phyloP scores from a whole-genome alignment of 176 grass and related monocot species.

The Metroxylon sagu region DNA sequence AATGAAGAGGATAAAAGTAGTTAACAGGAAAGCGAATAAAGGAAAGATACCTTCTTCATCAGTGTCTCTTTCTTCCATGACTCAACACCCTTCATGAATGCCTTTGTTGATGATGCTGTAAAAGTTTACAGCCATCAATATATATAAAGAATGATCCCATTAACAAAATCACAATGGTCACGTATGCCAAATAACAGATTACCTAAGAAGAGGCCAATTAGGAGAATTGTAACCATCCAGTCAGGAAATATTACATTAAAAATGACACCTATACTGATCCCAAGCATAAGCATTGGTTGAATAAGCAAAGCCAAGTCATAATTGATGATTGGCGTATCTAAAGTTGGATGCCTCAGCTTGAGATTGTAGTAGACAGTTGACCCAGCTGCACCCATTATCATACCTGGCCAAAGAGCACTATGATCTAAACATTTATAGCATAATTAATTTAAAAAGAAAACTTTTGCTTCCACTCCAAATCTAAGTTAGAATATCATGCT shows the following conservation, averaged over 20 bases:
- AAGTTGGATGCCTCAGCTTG: conserved; percentile 52
- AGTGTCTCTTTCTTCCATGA: conserved; percentile 64
- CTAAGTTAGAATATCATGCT: neutral
- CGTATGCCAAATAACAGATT: neutral
- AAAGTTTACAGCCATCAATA: neutral
- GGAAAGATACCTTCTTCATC: conserved; percentile 27
- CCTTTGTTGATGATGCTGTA: conserved; percentile 53
- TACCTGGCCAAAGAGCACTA: conserved; percentile 32
- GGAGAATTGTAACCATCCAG: conserved; percentile 65
- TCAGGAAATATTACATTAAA: conserved; percentile 65
- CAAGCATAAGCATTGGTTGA: conserved; percentile 86
- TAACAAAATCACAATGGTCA: neutral
- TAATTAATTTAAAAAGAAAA: neutral
- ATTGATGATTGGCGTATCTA: conserved; percentile 69
- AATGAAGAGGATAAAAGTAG: neutral
- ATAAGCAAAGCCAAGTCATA: conserved; percentile 72
- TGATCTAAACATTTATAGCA: neutral
- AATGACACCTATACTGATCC: conserved; percentile 65
- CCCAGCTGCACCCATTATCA: conserved; percentile 64
- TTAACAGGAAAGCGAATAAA: neutral
- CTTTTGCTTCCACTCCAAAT: too few relatives aligned
- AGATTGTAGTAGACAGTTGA: conserved; percentile 86
- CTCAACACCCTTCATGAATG: conserved; percentile 57
- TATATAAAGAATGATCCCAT: neutral
- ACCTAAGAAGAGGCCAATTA: conserved; percentile 72